These are phyloP conservation scores for Kluyveromyces dobzhanskii DNA, from an alignment of 805 yeast genomes.

Conservation along the genomic window DNA sequence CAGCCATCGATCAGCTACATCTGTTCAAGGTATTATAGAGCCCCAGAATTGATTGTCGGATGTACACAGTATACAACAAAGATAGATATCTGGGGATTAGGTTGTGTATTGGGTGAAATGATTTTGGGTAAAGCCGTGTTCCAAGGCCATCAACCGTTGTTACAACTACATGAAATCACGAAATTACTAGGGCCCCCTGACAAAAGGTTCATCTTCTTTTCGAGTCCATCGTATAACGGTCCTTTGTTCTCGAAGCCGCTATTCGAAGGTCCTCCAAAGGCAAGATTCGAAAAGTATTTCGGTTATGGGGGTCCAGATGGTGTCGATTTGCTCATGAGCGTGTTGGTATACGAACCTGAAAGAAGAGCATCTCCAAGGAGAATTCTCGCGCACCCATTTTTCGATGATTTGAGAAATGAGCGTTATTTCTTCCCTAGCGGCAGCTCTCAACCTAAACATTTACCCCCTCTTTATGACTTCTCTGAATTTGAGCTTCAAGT, in stretches of 20 bases:
- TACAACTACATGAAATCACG: constrained; percentile 84
- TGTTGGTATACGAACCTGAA: constrained; percentile 87
- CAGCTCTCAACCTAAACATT: constrained; percentile 32
- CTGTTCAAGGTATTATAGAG: constrained; percentile 86
- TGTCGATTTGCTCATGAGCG: constrained; percentile 69
- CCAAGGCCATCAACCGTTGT: constrained; percentile 84
- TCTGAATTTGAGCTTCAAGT: constrained; percentile 58
- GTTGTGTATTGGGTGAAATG: constrained; percentile 95
- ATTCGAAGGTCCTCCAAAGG: constrained; percentile 45
- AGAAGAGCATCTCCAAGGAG: constrained; percentile 70
- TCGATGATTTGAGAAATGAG: constrained; percentile 69
- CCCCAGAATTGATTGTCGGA: constrained; percentile 89
- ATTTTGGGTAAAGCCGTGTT: constrained; percentile 87
- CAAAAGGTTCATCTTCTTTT: constrained; percentile 58
- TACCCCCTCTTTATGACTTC: constrained; percentile 57
- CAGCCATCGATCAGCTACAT: constrained; percentile 93
- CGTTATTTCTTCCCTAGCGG: constrained; percentile 50
- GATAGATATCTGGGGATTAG: constrained; percentile 96
- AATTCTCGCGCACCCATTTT: constrained; percentile 82
- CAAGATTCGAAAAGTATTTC: constrained; percentile 56
- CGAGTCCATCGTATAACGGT: constrained; percentile 69
- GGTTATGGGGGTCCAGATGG: constrained; percentile 79
- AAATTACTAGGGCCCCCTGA: constrained; percentile 87
- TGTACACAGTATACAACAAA: constrained; percentile 79
- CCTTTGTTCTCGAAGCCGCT: constrained; percentile 62